Conservation (phyloP, 2,329 filamentous ascomycete species). For the Calcarisporium arbuscula region DNA sequence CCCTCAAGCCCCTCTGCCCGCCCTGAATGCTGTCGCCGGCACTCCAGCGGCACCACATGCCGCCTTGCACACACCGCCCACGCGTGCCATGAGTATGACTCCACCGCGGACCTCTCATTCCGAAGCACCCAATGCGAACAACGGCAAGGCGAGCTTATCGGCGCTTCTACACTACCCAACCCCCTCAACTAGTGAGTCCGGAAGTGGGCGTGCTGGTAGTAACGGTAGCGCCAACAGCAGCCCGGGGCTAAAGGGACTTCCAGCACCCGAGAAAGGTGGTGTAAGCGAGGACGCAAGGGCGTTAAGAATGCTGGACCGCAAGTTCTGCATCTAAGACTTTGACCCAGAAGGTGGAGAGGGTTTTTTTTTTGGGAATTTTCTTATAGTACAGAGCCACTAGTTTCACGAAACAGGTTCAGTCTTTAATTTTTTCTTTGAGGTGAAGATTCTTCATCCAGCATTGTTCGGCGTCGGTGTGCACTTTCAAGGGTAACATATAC, state of each 20-base stretch:
- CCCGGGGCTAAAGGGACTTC: conserved; percentile 20
- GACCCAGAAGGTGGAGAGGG: too few relatives aligned
- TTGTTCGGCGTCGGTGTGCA: too few relatives aligned
- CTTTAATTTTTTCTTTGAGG: too few relatives aligned
- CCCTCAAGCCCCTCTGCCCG: conserved; percentile 37
- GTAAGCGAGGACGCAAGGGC: conserved; percentile 60
- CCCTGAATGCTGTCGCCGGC: conserved; percentile 29
- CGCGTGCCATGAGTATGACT: conserved; percentile 40
- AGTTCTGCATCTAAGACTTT: conserved; percentile 38
- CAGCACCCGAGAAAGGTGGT: conserved; percentile 28
- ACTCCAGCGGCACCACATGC: conserved; percentile 18
- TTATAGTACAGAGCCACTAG: too few relatives aligned
- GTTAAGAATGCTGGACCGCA: conserved; percentile 58
- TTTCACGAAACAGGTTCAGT: too few relatives aligned
- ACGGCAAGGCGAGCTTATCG: conserved; percentile 40
- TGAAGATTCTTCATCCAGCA: too few relatives aligned
- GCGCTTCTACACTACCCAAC: conserved; percentile 47
- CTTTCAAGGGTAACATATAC: too few relatives aligned
- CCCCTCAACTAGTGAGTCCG: conserved; percentile 38
- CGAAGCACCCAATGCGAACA: conserved; percentile 18
- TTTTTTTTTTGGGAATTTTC: too few relatives aligned
- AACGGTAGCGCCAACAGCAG: conserved; percentile 37
- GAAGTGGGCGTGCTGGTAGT: conserved; percentile 35
- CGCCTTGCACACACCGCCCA: conserved; percentile 35
- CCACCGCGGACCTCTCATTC: conserved; percentile 38